A percentile compares a stretch with the other conserved stretches of the same genome.
These are phyloP conservation scores for Pseudoperonospora humuli DNA, from an alignment of 352 stramenopile genomes.

Conservation along the genomic window DNA sequence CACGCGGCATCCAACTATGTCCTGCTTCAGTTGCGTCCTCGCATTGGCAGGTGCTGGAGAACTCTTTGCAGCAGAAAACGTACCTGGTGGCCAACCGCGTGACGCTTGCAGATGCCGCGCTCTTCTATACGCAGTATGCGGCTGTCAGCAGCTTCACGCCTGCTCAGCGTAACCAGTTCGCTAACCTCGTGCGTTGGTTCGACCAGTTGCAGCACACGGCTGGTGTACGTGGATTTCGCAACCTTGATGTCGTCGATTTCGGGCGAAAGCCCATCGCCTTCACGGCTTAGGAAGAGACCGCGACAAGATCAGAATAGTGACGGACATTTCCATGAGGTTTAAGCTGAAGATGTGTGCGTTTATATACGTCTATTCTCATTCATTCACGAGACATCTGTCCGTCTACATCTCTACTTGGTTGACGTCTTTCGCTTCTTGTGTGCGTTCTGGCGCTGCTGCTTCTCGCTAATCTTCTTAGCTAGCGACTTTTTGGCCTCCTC, in stretches of 20 bases:
- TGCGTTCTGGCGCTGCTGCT: slow-evolving; percentile 39
- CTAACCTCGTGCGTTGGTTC: slow-evolving; percentile 74
- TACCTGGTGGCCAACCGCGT: slow-evolving; percentile 62
- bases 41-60: slow-evolving; percentile 64
- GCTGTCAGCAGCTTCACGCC: slow-evolving; percentile 30
- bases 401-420: slow-evolving; percentile 10
- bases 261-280: slow-evolving; percentile 42
- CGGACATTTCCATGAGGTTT: neutral
- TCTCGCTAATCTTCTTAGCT: slow-evolving; percentile 64
- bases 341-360: slow-evolving; percentile 3
- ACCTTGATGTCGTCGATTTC: slow-evolving; percentile 57
- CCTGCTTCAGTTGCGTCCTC: slow-evolving; percentile 23
- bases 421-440: slow-evolving; percentile 44
- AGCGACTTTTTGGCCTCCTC: slow-evolving; percentile 78
- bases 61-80: slow-evolving; percentile 42
- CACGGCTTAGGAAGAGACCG: slow-evolving; percentile 44
- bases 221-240: slow-evolving; percentile 74
- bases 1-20: slow-evolving; percentile 37
- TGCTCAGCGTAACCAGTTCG: slow-evolving; percentile 38
- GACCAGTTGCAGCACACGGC: slow-evolving; percentile 82
- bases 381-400: neutral
- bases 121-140: slow-evolving; percentile 59
- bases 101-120: slow-evolving; percentile 69
- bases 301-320: neutral
- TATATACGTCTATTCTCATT: slow-evolving; percentile 26